Conservation (phyloP, 805 yeast genomes). For the Kodamaea kaohsiungensis region DNA sequence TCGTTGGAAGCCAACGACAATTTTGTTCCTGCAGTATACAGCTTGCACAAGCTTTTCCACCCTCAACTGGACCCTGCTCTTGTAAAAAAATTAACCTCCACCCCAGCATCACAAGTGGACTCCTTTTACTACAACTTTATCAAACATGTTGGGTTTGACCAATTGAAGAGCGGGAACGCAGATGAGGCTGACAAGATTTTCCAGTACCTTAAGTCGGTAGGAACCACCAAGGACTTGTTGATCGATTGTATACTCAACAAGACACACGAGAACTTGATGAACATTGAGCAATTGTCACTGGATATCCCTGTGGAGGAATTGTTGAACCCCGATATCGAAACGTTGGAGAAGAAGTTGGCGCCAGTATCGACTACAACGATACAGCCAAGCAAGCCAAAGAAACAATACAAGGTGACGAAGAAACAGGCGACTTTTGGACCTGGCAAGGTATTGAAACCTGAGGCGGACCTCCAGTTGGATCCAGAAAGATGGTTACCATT, state of each 20-base stretch:
- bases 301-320: constrained; percentile 28
- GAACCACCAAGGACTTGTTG: constrained; percentile 22
- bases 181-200: constrained; percentile 21
- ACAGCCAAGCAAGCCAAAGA: constrained; percentile 5
- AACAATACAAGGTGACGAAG: constrained; percentile 16
- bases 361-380: not conserved
- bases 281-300: constrained; percentile 21
- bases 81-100: constrained; percentile 5
- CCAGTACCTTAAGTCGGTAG: constrained; percentile 18
- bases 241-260: constrained; percentile 23
- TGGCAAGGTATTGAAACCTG: constrained; percentile 27
- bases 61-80: not conserved
- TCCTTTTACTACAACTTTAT: constrained; percentile 25
- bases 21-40: constrained; percentile 7
- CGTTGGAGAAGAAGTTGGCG: constrained; percentile 8
- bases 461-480: constrained; percentile 34
- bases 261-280: constrained; percentile 19
- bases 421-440: constrained; percentile 28
- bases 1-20: not conserved
- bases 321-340: constrained; percentile 30
- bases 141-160: constrained; percentile 33
- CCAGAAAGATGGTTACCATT: constrained; percentile 88
- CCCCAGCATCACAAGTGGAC: constrained; percentile 11
- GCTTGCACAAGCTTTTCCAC: constrained; percentile 5
- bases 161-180: constrained; percentile 19